Evolutionary conservation across 2,329 filamentous ascomycete species (phyloP).

Genomic region (Dendryphion nanum): DNA sequence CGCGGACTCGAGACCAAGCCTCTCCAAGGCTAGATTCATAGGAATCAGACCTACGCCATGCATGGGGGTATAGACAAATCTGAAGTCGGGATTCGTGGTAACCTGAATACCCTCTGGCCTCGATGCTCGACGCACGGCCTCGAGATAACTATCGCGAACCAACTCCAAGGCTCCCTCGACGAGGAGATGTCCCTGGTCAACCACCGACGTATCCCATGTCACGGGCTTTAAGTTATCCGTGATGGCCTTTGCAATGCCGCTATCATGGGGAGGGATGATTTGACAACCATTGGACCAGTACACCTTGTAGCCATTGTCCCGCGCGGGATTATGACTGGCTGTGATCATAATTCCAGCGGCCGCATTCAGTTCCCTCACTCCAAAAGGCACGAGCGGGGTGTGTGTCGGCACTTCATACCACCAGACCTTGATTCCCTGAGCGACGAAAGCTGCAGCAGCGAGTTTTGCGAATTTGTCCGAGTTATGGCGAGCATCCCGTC

Average conservation of each 20-base stretch:
- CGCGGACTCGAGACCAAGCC: slow-evolving; percentile 41
- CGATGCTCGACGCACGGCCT: slow-evolving; percentile 42
- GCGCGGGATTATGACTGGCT: slow-evolving; percentile 63
- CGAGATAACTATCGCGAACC: slow-evolving; percentile 45
- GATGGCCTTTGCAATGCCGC: slow-evolving; percentile 58
- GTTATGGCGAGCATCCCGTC: slow-evolving; percentile 63
- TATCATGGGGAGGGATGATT: slow-evolving; percentile 63
- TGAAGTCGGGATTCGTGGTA: slow-evolving; percentile 22
- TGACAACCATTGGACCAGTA: slow-evolving; percentile 66
- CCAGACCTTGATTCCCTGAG: slow-evolving; percentile 58
- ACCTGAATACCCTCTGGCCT: slow-evolving; percentile 23
- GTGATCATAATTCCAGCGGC: slow-evolving; percentile 65
- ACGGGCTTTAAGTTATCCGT: slow-evolving; percentile 54
- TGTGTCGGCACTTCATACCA: slow-evolving; percentile 57
- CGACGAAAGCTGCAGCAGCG: slow-evolving; percentile 59
- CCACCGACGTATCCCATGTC: slow-evolving; percentile 46
- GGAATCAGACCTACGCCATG: slow-evolving; percentile 54
- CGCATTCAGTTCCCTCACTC: slow-evolving; percentile 53
- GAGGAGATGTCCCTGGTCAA: slow-evolving; percentile 39
- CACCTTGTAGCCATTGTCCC: slow-evolving; percentile 68
- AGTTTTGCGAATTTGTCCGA: slow-evolving; percentile 61
- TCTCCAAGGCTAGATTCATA: slow-evolving; percentile 43
- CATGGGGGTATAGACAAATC: slow-evolving; percentile 58
- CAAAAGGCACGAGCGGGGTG: slow-evolving; percentile 63
- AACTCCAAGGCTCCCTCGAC: slow-evolving; percentile 44